Percentiles rank a stretch among this genome's conserved stretches.
Evolutionary conservation across 1,139 yeast genomes (phyloP).

Genomic region (Debaryomyces robertsiae): DNA sequence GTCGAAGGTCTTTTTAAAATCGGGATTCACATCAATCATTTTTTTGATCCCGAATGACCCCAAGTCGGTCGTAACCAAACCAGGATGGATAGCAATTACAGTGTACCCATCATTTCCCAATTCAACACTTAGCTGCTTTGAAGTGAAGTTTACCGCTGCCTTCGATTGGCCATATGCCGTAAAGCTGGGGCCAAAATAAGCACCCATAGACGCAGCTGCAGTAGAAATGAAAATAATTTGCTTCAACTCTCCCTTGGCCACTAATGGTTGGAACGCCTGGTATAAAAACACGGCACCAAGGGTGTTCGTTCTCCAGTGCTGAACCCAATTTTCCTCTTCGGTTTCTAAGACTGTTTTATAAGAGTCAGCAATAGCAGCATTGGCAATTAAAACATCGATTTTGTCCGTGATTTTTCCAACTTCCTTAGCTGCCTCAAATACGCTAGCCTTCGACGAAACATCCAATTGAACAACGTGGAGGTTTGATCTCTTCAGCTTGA

Average conservation of each 20-base stretch:
- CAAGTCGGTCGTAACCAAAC: constrained; percentile 31
- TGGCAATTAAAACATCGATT: constrained; percentile 3
- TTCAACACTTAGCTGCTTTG: constrained; percentile 24
- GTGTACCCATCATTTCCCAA: constrained; percentile 24
- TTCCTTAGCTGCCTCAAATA: not conserved
- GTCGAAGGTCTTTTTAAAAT: not conserved
- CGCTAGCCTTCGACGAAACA: constrained; percentile 1
- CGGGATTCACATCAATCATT: not conserved
- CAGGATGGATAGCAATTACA: constrained; percentile 35
- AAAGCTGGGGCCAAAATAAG: constrained; percentile 13
- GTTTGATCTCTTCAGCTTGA: constrained; percentile 11
- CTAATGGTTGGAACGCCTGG: constrained; percentile 27
- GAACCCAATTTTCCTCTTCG: constrained; percentile 3
- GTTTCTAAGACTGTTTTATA: constrained; percentile 1
- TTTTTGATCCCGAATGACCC: constrained; percentile 12
- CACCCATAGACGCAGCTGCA: constrained; percentile 24
- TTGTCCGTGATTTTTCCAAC: constrained; percentile 10
- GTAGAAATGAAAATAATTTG: constrained; percentile 30
- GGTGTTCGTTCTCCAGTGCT: constrained; percentile 5
- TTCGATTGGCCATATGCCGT: constrained; percentile 32
- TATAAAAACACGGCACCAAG: constrained; percentile 26
- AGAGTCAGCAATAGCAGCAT: constrained; percentile 10
- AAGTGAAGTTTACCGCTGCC: constrained; percentile 30
- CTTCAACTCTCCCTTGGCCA: constrained; percentile 22
- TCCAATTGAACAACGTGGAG: constrained; percentile 9